Percentiles rank a stretch among this genome's conserved stretches.
Evolutionary conservation across 148 eudicot genomes (phyloP).

Genomic region (Camellia japonica): DNA sequence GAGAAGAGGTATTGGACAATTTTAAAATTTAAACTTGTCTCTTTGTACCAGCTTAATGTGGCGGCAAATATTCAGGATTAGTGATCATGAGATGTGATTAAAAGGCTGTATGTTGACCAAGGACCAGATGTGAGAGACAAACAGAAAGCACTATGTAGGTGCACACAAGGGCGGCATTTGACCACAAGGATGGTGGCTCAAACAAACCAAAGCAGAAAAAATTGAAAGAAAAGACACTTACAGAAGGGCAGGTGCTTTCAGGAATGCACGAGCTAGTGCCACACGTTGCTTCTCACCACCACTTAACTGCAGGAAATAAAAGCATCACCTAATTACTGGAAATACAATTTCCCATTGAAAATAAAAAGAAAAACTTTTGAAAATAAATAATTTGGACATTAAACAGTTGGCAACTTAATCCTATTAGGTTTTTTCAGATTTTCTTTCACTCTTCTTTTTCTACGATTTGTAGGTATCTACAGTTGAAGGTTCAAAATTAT

Average conservation of each 20-base stretch:
- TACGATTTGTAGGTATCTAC: background rate
- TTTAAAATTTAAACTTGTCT: background rate
- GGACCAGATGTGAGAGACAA: background rate
- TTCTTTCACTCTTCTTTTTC: background rate
- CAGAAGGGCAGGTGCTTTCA: slow-evolving; percentile 88
- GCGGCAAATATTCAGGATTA: background rate
- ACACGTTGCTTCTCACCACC: slow-evolving; percentile 99
- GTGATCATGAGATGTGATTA: background rate
- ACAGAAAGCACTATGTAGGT: background rate
- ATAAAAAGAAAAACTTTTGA: background rate
- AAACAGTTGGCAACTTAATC: background rate
- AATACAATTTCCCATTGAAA: background rate
- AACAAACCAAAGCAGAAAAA: background rate
- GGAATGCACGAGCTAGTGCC: slow-evolving; percentile 93
- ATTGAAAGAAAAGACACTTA: slow-evolving; percentile 30
- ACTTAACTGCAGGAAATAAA: slow-evolving; percentile 66
- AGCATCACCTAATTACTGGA: background rate
- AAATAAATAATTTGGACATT: background rate
- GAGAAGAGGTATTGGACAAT: background rate
- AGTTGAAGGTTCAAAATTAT: background rate
- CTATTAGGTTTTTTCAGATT: background rate
- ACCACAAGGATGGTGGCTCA: background rate
- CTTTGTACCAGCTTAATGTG: background rate
- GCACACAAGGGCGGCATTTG: background rate
- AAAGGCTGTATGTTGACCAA: background rate